A percentile compares a stretch with the other conserved stretches of the same genome.
Evolutionary conservation across 306 rosid genomes (phyloP).

Genomic region (Vicia villosa): DNA sequence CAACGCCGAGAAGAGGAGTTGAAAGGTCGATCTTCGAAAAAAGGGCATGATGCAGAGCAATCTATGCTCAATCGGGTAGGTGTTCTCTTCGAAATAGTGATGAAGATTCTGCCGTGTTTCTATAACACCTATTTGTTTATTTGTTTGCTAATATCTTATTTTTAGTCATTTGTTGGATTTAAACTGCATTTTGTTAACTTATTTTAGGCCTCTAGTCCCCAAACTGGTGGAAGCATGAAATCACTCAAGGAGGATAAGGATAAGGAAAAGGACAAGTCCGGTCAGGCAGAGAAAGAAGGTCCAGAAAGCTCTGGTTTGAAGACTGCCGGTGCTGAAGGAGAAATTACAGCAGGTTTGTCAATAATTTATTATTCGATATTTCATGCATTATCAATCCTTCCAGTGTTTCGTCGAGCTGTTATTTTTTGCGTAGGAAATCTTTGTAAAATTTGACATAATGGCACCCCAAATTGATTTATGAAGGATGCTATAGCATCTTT

Average conservation of each 20-base stretch:
- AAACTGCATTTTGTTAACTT: conserved; percentile 26
- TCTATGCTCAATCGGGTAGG: conserved; percentile 74
- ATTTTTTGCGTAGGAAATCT: neutral
- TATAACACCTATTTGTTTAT: neutral
- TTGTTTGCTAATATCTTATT: neutral
- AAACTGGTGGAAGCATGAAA: conserved; percentile 89
- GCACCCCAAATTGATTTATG: neutral
- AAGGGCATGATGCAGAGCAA: conserved; percentile 86
- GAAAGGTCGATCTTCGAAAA: conserved; percentile 70
- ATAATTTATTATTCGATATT: conserved; percentile 13
- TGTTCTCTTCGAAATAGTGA: conserved; percentile 14
- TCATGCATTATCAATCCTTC: neutral
- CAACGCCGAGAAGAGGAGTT: conserved; percentile 96
- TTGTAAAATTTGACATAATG: conserved; percentile 23
- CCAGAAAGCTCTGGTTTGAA: conserved; percentile 85
- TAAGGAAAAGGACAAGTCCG: conserved; percentile 64
- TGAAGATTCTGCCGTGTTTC: neutral
- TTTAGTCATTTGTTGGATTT: conserved; percentile 24
- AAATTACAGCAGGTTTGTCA: conserved; percentile 91
- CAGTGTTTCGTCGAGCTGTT: neutral
- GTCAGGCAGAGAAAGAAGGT: conserved; percentile 80
- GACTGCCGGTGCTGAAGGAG: conserved; percentile 97
- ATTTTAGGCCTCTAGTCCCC: conserved; percentile 85
- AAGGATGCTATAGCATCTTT: neutral
- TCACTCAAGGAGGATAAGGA: conserved; percentile 72